phyloP scores from a whole-genome alignment of 148 eudicot species.

The Mesembryanthemum crystallinum region DNA sequence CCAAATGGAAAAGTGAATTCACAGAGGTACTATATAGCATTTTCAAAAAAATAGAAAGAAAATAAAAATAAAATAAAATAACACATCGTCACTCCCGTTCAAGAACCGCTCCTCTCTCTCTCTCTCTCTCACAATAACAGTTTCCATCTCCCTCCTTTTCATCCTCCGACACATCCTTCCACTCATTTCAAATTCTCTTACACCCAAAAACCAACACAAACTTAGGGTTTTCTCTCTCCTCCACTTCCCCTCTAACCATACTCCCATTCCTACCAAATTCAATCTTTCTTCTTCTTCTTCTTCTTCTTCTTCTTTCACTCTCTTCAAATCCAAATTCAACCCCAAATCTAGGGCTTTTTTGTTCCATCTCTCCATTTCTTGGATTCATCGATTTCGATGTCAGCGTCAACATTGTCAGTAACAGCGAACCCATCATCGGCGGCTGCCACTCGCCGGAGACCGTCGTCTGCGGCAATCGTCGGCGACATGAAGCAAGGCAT shows the following conservation, averaged over 20 bases:
- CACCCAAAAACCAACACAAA: neutral
- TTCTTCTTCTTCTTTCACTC: too few relatives aligned
- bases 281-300: too few relatives aligned
- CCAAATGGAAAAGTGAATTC: too few relatives aligned
- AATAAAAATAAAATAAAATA: too few relatives aligned
- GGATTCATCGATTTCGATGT: conserved; percentile 38
- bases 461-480: conserved; percentile 26
- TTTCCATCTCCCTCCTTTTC: neutral
- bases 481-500: conserved; percentile 45
- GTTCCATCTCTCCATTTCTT: neutral
- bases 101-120: too few relatives aligned
- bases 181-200: neutral
- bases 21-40: too few relatives aligned
- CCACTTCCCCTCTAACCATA: too few relatives aligned
- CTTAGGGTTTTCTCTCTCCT: neutral
- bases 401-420: conserved; percentile 75
- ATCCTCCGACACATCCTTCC: neutral
- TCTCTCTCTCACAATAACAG: too few relatives aligned
- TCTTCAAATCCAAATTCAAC: too few relatives aligned
- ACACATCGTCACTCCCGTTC: too few relatives aligned
- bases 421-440: conserved; percentile 65
- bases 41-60: too few relatives aligned
- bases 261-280: too few relatives aligned
- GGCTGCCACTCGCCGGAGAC: conserved; percentile 50
- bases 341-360: neutral